phyloP scores from a whole-genome alignment of 805 yeast genomes.

The Sugiyamaella valdiviana region DNA sequence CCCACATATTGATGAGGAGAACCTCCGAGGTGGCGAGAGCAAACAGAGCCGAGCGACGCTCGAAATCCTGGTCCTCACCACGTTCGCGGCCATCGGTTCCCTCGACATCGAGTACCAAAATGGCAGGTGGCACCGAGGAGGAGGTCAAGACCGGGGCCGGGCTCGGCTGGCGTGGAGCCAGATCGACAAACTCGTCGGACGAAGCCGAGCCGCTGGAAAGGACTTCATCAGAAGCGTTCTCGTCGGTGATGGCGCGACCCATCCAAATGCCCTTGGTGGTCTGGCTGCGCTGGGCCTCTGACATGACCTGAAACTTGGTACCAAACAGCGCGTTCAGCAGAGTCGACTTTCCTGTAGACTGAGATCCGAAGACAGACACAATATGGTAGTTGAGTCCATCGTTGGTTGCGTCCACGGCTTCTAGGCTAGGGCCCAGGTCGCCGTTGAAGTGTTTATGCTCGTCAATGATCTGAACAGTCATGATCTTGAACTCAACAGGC shows the following conservation, averaged over 20 bases:
- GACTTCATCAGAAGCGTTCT: slow-evolving; percentile 1
- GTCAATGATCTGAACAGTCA: slow-evolving; percentile 56
- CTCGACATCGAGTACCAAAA: slow-evolving; percentile 92
- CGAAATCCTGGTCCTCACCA: slow-evolving; percentile 98
- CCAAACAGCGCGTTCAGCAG: slow-evolving; percentile 78
- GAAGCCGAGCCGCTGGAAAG: slow-evolving; percentile 2
- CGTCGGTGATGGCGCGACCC: slow-evolving; percentile 36
- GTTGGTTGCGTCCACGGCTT: slow-evolving; percentile 21
- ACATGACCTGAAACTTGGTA: slow-evolving; percentile 90
- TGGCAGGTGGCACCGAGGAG: slow-evolving; percentile 25
- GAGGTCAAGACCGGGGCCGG: slow-evolving; percentile 10
- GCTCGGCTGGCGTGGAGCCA: neutral
- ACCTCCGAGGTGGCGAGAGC: slow-evolving; percentile 90
- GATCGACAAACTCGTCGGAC: slow-evolving; percentile 5
- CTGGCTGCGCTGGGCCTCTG: slow-evolving; percentile 76
- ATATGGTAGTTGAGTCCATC: slow-evolving; percentile 77
- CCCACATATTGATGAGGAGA: slow-evolving; percentile 91
- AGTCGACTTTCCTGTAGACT: slow-evolving; percentile 94
- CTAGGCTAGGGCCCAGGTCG: slow-evolving; percentile 28
- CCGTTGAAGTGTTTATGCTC: slow-evolving; percentile 51
- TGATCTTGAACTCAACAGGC: neutral
- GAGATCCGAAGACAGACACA: slow-evolving; percentile 94
- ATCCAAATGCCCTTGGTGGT: slow-evolving; percentile 85
- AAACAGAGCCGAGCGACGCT: slow-evolving; percentile 90
- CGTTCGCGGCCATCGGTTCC: slow-evolving; percentile 98